These are phyloP conservation scores for Solanum boliviense DNA, from an alignment of 257 asterid genomes.

Conservation along the genomic window DNA sequence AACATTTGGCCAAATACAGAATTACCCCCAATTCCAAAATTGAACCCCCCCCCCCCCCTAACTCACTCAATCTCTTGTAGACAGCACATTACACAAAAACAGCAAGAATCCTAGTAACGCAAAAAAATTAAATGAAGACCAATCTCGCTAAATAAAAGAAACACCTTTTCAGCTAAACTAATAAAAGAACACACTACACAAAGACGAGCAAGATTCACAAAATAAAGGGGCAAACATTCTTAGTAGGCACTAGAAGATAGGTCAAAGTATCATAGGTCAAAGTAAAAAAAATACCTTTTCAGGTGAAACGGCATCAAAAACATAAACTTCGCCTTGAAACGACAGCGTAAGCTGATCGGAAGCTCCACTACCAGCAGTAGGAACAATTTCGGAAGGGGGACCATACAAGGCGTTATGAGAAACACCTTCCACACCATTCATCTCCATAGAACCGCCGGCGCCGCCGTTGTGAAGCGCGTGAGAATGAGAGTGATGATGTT, in stretches of 20 bases:
- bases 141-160: neutral
- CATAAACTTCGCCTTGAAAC: constrained; percentile 93
- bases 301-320: constrained; percentile 84
- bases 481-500: constrained; percentile 49
- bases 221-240: neutral
- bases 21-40: neutral
- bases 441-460: neutral
- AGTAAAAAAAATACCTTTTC: constrained; percentile 48
- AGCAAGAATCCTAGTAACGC: neutral
- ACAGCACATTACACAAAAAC: neutral
- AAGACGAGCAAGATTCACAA: neutral
- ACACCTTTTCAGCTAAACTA: neutral
- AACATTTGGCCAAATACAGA: neutral
- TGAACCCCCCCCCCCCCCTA: neutral
- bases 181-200: neutral
- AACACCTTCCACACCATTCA: constrained; percentile 34
- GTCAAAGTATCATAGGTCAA: neutral
- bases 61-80: neutral
- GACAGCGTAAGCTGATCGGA: constrained; percentile 88
- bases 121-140: neutral
- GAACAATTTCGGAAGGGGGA: constrained; percentile 31
- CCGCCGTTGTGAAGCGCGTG: constrained; percentile 38
- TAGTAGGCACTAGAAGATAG: neutral
- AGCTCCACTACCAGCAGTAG: constrained; percentile 32
- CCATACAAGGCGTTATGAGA: constrained; percentile 37